Conservation (phyloP, 2,329 filamentous ascomycete species). For the Calcarisporium arbuscula region DNA sequence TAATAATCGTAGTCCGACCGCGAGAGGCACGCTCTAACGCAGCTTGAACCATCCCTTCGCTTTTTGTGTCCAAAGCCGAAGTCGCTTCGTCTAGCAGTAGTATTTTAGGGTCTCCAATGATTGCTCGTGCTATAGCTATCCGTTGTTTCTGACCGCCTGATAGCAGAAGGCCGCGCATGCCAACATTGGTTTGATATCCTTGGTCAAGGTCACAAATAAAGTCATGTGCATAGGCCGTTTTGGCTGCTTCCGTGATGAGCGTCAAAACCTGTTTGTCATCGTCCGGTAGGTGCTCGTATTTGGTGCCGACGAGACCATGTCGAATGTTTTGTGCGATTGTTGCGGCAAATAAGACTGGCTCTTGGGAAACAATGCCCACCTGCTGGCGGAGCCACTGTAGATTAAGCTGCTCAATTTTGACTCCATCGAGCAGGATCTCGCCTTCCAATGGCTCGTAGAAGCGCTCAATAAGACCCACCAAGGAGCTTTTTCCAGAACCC, state of each 20-base stretch:
- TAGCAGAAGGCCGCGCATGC: slow-evolving; percentile 6
- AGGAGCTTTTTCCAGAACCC: slow-evolving; percentile 63
- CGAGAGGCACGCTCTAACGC: slow-evolving; percentile 24
- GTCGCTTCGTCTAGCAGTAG: slow-evolving; percentile 13
- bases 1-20: not conserved
- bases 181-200: slow-evolving; percentile 11
- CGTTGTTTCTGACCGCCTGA: slow-evolving; percentile 12
- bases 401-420: slow-evolving; percentile 30
- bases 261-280: not conserved
- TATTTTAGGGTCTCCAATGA: slow-evolving; percentile 17
- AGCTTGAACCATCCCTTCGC: slow-evolving; percentile 36
- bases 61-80: slow-evolving; percentile 9
- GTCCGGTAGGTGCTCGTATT: not conserved
- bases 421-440: slow-evolving; percentile 29
- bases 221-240: slow-evolving; percentile 10
- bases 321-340: slow-evolving; percentile 21
- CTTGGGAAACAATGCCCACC: slow-evolving; percentile 34
- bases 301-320: slow-evolving; percentile 14
- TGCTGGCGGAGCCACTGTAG: slow-evolving; percentile 40
- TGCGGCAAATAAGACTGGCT: slow-evolving; percentile 18
- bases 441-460: slow-evolving; percentile 47
- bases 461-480: slow-evolving; percentile 58
- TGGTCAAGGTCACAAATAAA: slow-evolving; percentile 12
- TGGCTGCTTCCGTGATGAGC: slow-evolving; percentile 6
- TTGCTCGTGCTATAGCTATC: slow-evolving; percentile 11